Evolutionary conservation across 306 rosid species (phyloP), one percentile per base, ranked within the genome.

Genomic region (Coriaria nepalensis): DNA sequence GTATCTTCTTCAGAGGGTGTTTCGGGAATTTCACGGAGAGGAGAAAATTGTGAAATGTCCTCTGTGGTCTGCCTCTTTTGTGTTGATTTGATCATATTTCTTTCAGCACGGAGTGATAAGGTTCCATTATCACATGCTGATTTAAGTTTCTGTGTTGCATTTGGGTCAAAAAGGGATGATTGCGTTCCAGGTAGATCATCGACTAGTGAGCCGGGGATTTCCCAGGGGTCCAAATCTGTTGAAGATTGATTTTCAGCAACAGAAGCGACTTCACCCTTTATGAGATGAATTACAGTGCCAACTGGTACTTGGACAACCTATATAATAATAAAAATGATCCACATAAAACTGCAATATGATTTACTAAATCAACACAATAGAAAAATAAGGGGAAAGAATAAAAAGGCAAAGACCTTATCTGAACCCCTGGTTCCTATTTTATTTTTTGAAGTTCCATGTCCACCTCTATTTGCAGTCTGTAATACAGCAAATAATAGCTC

Each of bases 281-380:
- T 48, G 49, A 85, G 85, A 77, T 79, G 98, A 69, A 85, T 63
- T 38, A 84, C 95, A 34, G 94, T 81, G 56, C 98, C 97, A 53
- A 84, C 35, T 5, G 97, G 97, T 42, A 90, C 85, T 33, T 47
- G 80, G 46, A 69, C 74, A 70, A 84, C 73, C 97, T 84, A 68
- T 55, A 37, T 55, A 49, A 50, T 13, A 50, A 52, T 47, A 41
- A 52, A 55, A 56, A 33, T 6, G 43, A 8, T 56, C 62, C 33
- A 49, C 29, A 48, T 62, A 32, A 45, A 68, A 53, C 43, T 54
- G 42, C 44, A 41, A 20, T 11, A 46, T 6, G 11, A 34, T 13
- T 48, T 45, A n/a, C 29, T 20, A 43, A 29, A 39, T 50, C 40
- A 48, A 68, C 34, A 49, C 39, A 70, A 56, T 10, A 36, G 2